A percentile compares a stretch with the other conserved stretches of the same genome.
Conservation (phyloP, 139 green algal species). For the Haematococcus sp. region DNA sequence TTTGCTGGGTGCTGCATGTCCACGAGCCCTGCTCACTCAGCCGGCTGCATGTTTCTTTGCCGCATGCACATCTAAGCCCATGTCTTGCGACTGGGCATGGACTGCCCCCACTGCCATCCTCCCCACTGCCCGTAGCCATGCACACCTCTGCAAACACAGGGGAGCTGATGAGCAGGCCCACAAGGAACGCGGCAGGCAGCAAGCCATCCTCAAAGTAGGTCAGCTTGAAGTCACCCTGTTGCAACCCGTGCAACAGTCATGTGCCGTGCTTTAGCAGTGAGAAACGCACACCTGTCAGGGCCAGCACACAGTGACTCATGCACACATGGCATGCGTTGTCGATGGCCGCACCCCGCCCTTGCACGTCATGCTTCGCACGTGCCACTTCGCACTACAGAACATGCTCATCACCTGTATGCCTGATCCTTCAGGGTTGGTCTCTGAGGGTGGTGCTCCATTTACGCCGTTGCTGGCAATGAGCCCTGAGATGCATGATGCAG, state of each 20-base stretch:
- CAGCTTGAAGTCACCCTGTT: slow-evolving; percentile 80
- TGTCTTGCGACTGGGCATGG: too few relatives aligned
- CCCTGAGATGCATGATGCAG: slow-evolving; percentile 39
- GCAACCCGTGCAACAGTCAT: not conserved
- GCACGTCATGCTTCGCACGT: too few relatives aligned
- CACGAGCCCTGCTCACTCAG: too few relatives aligned
- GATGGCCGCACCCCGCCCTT: too few relatives aligned
- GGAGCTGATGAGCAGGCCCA: slow-evolving; percentile 87
- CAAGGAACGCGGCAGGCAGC: slow-evolving; percentile 89
- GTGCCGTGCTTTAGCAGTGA: not conserved
- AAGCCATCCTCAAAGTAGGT: slow-evolving; percentile 87
- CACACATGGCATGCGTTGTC: too few relatives aligned
- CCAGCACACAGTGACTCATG: too few relatives aligned
- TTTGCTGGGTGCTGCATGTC: too few relatives aligned
- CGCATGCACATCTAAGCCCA: too few relatives aligned
- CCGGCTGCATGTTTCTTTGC: too few relatives aligned
- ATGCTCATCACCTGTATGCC: slow-evolving; percentile 58
- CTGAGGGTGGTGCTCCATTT: slow-evolving; percentile 60
- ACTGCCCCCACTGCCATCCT: too few relatives aligned
- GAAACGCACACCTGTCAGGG: too few relatives aligned
- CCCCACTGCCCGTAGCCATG: not conserved
- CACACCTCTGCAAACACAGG: slow-evolving; percentile 86
- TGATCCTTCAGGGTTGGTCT: slow-evolving; percentile 34
- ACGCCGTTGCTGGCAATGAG: slow-evolving; percentile 91
- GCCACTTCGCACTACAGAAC: too few relatives aligned